phyloP scores from a whole-genome alignment of 2,329 filamentous ascomycete species.

The Fusarium coffeatum region DNA sequence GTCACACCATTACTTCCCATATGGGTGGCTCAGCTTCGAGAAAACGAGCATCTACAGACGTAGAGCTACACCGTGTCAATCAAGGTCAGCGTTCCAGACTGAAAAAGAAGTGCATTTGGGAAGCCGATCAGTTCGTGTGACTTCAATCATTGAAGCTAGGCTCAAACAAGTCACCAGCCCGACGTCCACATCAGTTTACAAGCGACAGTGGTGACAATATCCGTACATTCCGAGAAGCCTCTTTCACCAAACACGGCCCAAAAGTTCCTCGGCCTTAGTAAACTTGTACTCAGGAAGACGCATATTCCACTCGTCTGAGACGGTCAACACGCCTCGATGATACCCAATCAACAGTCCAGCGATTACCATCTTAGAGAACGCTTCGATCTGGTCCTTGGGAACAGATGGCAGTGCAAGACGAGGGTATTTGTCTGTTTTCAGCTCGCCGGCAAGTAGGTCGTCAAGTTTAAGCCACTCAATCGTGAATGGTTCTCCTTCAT shows the following conservation, averaged over 20 bases:
- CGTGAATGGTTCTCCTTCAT: neutral
- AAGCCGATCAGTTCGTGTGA: neutral
- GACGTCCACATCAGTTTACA: neutral
- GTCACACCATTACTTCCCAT: neutral
- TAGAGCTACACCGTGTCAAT: neutral
- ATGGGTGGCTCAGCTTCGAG: neutral
- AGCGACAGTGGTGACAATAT: neutral
- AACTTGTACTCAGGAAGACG: neutral
- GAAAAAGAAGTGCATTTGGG: neutral
- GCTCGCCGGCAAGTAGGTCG: neutral
- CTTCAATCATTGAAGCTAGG: neutral
- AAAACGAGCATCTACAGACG: neutral
- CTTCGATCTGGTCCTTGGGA: neutral
- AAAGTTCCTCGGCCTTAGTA: neutral
- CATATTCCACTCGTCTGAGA: slow-evolving; percentile 8
- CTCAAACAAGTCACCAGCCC: neutral
- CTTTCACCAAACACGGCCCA: neutral
- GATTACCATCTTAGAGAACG: slow-evolving; percentile 13
- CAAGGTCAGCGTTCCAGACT: neutral
- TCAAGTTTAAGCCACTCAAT: slow-evolving; percentile 15
- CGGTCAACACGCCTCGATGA: neutral
- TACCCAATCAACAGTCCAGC: neutral
- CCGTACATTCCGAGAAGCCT: neutral
- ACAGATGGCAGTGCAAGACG: neutral
- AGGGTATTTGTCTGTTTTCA: neutral